Base-by-base conservation (phyloP, 106 monocot genomes). In the Chionographis japonica region DNA sequence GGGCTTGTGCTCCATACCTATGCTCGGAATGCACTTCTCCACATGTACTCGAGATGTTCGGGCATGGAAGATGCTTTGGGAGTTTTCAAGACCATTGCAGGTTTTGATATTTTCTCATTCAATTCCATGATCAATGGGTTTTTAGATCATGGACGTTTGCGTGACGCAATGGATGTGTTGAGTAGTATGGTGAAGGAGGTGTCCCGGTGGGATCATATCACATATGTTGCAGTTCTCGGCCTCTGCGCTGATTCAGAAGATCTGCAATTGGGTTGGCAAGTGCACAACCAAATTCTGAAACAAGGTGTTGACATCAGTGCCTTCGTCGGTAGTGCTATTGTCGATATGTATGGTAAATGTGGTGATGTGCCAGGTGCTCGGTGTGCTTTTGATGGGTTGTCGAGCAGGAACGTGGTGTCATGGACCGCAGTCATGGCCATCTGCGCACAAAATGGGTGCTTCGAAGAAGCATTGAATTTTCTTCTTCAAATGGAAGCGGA, bases 311-410 rank as follows among this genome's bases (percentile, higher is more conserved):
- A 71, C 8, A 37, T 36, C 3, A 73, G 69, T 69, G 37, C 75
- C n/a, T 91, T 79, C 58, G 60, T 79, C 53, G 74, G 81, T 42
- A 91, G 79, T 57, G 65, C 78, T 2, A 56, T 84, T 37, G 78
- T 91, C 17, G 87, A 91, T 41, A 78, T 84, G 84, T 87, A 81
- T 71, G 87, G 90, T 4, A 91, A 91, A 74, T 84, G 87, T 50
- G 71, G 70, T 2, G 69, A 76, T 52, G 37, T 74, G 7, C 12
- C 11, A 53, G 52, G 62, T 61, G 72, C 90, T 56, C 37, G 13
- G 38, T 7, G 6, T 54, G 72, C 62, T 50, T 87, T 91, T 55
- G 17, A 60, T 63, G 63, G 6, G 27, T 54, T 74, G 37, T 50
- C 54, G 4, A 38, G 38, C 15, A 69, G 69, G 68, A 91, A 91